Evolutionary conservation across 495 filamentous ascomycete genomes (phyloP).

Genomic region (Penicillium malachiteum): DNA sequence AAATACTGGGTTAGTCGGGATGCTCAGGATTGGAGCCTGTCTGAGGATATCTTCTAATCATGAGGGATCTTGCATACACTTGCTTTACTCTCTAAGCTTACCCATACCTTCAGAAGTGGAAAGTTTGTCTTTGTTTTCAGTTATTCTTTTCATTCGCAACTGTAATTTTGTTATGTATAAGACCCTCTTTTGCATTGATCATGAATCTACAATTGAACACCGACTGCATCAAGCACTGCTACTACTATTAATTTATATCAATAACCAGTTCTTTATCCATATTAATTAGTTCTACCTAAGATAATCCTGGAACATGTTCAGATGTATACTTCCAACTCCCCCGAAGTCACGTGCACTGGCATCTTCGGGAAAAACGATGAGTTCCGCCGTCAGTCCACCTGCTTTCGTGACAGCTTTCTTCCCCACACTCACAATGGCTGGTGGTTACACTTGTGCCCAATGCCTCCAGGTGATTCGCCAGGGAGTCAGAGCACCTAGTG

Average conservation of each 20-base stretch:
- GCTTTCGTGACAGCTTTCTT: constrained; percentile 4
- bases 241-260: neutral
- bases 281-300: too few species aligned
- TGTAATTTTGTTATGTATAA: constrained; percentile 18
- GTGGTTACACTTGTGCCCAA: constrained; percentile 43
- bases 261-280: neutral
- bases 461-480: constrained; percentile 41
- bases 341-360: constrained; percentile 14
- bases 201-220: constrained; percentile 18
- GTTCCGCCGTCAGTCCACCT: constrained; percentile 9
- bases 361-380: constrained; percentile 14
- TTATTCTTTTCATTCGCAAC: constrained; percentile 2
- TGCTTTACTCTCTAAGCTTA: too few species aligned
- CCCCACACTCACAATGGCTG: constrained; percentile 34
- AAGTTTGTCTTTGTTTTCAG: neutral
- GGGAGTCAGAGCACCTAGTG: constrained; percentile 19
- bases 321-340: neutral
- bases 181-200: constrained; percentile 8
- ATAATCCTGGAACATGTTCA: too few species aligned
- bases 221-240: constrained; percentile 5
- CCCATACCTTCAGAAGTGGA: neutral
- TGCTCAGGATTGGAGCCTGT: constrained; percentile 50
- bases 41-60: constrained; percentile 63
- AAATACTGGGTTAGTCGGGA: constrained; percentile 75
- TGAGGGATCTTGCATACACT: neutral